Evolutionary conservation across 73 alveolate genomes (phyloP), one percentile per base, ranked within the genome.

Genomic region (Paramecium octaurelia): DNA sequence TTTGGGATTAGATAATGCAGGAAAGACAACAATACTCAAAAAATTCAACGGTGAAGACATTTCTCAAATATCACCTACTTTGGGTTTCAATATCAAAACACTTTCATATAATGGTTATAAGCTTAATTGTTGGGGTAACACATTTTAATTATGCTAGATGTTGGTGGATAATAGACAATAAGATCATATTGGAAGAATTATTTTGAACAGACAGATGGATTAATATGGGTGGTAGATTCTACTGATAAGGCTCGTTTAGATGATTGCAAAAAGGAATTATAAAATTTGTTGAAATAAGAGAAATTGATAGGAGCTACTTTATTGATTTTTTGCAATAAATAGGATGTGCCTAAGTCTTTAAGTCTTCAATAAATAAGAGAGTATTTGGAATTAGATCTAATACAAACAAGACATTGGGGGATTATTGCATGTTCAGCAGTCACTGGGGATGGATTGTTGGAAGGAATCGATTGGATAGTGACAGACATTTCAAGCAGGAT

Each of bases 91-190:
- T 92, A 98, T 98, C 64, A 97, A 98, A 84, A 97, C 99, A 16
- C 92, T 98, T 75, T 97, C 98, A 57, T 94, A 96, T 93, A 94
- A 97, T 48, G 98, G 96, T 44, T 97, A 96, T 85, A 96, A 97
- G 77, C 96, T 98, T 14, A 98, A 98, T 93, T 95, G 97, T 60
- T 98, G 99, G 99, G 99, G 88, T 75, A 71, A 64, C 23, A 18
- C 7, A 71, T 20, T 29, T 4, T 0, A 36, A 42, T 68, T 18
- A 64, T 64, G 8, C 5, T 38, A 75, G 88, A 98, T 90, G 99
- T 98, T 14, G 99, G 99, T 20, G 99, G 99, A 29, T 99, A 98
- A 90, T 96, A 97, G 9, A 97, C 99, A n/a, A 98, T 98, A 69
- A 93, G 99, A 77, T 95, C 99, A 38, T 98, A 98, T 91, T 98